Evolutionary conservation across 176 grass and related monocot genomes (phyloP).

Genomic region (Carex pumila): DNA sequence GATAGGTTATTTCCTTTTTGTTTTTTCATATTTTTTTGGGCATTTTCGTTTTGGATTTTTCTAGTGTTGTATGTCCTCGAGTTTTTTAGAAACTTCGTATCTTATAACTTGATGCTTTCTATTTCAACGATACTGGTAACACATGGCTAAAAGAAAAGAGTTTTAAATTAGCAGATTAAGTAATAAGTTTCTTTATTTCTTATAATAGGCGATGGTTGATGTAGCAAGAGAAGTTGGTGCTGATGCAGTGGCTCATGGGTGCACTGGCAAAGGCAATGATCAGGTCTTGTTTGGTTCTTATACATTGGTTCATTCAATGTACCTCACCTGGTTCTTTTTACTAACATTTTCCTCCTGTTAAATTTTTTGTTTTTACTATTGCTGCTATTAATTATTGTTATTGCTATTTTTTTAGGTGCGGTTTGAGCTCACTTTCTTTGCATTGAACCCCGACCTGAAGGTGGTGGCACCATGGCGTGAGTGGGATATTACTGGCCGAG

Average conservation of each 20-base stretch:
- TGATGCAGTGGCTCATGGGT: conserved; percentile 87
- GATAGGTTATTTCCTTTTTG: neutral
- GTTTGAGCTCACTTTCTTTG: conserved; percentile 94
- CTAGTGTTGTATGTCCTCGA: neutral
- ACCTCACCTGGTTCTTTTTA: neutral
- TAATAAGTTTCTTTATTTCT: conserved; percentile 23
- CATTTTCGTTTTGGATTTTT: neutral
- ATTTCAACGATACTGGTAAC: neutral
- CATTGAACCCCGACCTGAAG: conserved; percentile 88
- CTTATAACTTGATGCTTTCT: neutral
- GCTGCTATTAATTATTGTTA: conserved; percentile 12
- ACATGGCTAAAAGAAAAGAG: neutral
- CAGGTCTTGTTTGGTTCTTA: conserved; percentile 39
- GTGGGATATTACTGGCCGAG: conserved; percentile 95
- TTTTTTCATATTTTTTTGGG: neutral
- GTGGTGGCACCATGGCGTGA: conserved; percentile 98
- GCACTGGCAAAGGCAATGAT: conserved; percentile 97
- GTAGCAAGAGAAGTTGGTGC: conserved; percentile 89
- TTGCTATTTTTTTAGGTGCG: conserved; percentile 59
- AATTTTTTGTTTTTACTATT: conserved; percentile 1
- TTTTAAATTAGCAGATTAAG: conserved; percentile 5
- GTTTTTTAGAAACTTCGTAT: neutral
- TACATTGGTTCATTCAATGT: neutral
- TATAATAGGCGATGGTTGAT: conserved; percentile 82
- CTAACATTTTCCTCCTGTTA: neutral